These are phyloP conservation scores for Herpetomonas samuelpessoai DNA, from an alignment of 208 protist genomes.

Conservation along the genomic window DNA sequence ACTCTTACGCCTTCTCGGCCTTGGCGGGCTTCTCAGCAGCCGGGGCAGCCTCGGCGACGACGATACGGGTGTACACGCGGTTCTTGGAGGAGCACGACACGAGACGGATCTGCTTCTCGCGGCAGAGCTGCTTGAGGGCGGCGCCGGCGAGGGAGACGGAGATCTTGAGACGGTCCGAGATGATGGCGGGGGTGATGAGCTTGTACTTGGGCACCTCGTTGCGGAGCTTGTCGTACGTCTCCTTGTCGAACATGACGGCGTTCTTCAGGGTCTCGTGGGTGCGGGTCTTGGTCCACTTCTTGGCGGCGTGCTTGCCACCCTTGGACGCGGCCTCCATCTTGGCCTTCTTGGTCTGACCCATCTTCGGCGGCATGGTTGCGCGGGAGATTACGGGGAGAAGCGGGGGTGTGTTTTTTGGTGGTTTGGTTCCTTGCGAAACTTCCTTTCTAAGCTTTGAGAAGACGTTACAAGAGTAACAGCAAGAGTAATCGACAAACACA, in stretches of 20 bases:
- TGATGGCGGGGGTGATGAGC: no score
- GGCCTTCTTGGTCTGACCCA: conserved; percentile 63
- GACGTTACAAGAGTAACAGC: neutral
- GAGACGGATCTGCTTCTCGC: conserved; percentile 74
- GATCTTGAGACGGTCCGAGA: no score
- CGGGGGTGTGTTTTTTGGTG: conserved; percentile 12
- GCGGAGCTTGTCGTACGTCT: no score
- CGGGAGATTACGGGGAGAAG: neutral
- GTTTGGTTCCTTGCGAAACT: neutral
- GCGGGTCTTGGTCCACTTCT: conserved; percentile 93
- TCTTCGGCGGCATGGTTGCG: conserved; percentile 59
- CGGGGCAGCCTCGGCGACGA: conserved; percentile 26
- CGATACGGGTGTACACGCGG: conserved; percentile 79
- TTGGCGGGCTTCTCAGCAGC: conserved; percentile 14
- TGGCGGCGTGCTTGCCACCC: conserved; percentile 83
- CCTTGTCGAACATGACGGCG: conserved; percentile 91
- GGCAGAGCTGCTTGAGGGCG: no score
- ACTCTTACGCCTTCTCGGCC: neutral
- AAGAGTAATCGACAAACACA: neutral
- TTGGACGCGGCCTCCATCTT: conserved; percentile 71
- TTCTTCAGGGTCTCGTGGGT: conserved; percentile 89
- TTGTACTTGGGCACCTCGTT: no score
- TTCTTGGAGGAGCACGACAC: conserved; percentile 77
- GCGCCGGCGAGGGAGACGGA: no score
- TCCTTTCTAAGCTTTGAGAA: neutral